Conservation (phyloP, 73 alveolate genomes). For the Effrenium voratum region DNA sequence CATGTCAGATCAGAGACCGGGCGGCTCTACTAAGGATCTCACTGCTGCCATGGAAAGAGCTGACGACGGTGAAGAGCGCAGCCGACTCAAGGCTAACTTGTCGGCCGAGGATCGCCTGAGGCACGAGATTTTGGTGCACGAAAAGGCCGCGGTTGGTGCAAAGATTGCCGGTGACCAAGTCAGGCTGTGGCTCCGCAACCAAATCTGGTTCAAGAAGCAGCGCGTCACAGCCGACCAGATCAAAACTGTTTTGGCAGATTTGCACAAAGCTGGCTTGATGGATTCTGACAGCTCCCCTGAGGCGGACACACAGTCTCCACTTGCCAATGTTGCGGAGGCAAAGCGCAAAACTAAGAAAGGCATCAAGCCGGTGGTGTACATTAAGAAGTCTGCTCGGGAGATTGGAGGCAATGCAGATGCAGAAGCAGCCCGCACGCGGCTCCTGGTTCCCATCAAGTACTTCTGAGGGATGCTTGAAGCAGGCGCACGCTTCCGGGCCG, state of each 20-base stretch:
- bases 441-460: neutral
- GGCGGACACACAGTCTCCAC: neutral
- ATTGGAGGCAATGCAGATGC: neutral
- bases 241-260: neutral
- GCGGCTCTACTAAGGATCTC: neutral
- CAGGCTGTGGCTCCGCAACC: slow-evolving; percentile 10
- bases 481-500: too few species aligned
- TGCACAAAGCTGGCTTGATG: neutral
- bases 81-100: neutral
- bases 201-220: neutral
- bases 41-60: slow-evolving; percentile 2
- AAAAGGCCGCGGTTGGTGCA: neutral
- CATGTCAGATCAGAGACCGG: neutral
- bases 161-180: neutral
- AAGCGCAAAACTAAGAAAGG: neutral
- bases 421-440: neutral
- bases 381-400: neutral
- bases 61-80: neutral
- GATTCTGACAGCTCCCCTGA: neutral
- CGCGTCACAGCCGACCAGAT: neutral
- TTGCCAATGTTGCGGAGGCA: neutral
- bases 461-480: too few species aligned
- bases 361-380: neutral
- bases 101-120: neutral
- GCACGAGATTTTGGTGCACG: neutral